Evolutionary conservation across 176 grass and related monocot genomes (phyloP), one percentile per base, ranked within the genome.

Genomic region (Alopecurus myosuroides): DNA sequence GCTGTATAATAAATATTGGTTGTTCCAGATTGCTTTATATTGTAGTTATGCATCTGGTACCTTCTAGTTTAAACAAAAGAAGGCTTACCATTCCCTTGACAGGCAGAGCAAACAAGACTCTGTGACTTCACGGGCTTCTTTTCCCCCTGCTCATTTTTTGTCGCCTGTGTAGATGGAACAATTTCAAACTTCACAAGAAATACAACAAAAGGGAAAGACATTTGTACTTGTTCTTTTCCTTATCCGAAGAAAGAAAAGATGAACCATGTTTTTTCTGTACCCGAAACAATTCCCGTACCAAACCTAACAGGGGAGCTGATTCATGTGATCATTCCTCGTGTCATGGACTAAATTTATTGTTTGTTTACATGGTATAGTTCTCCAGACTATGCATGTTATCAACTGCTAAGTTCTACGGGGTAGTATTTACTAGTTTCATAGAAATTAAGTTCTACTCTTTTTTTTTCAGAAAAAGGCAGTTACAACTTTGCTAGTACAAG

Each of bases 51-150:
- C 22, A 13, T 44, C 44, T 40, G 37, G 39, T 29, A 4, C n/a
- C n/a, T 46, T 74, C 31, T 46, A 83, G 55, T 80, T 13, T 23
- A 90, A n/a, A 57, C 6, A 73, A 79, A 83, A 66, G 3, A 18
- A 79, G 55, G 77, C 90, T 81, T 57, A 92, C 90, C 93, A 25
- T 94, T 94, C 56, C 93, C 93, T 80, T 92, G 82, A 1, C 93
- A 94, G 19, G 26, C 82, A 53, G 56, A 26, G 73, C 93, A 94
- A 40, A 94, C 29, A 76, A 94, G 74, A 80, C 93, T 94, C 11
- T 19, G 83, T 35, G 3, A 41, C 53, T 94, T 94, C 72, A 25
- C 58, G 49, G 76, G 53, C 58, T 85, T 93, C 75, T 90, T 88
- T 61, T 46, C 45, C 7, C 31, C 68, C 79, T 85, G 77, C 28